A percentile compares a stretch with the other conserved stretches of the same genome.
phyloP scores from a whole-genome alignment of 495 filamentous ascomycete species.

The Daldinia bambusicola region DNA sequence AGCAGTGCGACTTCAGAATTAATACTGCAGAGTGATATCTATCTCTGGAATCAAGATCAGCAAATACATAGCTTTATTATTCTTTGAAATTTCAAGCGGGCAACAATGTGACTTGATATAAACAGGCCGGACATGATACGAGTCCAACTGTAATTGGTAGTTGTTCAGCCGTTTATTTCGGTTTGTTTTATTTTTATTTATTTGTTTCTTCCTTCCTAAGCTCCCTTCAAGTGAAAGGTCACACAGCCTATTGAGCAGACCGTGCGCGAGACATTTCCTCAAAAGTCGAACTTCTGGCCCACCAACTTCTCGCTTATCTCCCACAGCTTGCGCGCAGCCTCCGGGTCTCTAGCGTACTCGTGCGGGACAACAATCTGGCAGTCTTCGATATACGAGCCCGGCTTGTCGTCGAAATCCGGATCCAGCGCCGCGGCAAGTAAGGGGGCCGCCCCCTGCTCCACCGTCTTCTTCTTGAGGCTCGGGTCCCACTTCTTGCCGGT shows the following conservation, averaged over 20 bases:
- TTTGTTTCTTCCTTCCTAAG: neutral
- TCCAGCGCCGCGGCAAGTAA: conserved; percentile 41
- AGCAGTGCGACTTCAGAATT: no score
- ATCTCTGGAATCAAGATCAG: no score
- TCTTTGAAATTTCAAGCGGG: no score
- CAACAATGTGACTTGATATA: neutral
- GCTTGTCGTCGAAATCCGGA: conserved; percentile 29
- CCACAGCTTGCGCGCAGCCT: conserved; percentile 55
- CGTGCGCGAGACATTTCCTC: neutral
- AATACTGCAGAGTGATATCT: no score
- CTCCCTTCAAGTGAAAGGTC: neutral
- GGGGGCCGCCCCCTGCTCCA: conserved; percentile 21
- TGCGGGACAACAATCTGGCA: conserved; percentile 45
- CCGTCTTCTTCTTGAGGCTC: conserved; percentile 2
- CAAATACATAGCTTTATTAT: no score
- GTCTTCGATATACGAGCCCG: conserved; percentile 49
- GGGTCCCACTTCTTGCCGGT: conserved; percentile 26
- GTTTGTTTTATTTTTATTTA: no score
- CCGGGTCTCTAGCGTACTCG: conserved; percentile 49
- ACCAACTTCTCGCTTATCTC: conserved; percentile 54
- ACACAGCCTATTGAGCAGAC: neutral
- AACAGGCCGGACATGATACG: neutral
- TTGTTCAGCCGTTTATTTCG: neutral
- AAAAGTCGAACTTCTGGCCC: conserved; percentile 47
- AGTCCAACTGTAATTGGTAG: neutral